A percentile compares a stretch with the other conserved stretches of the same genome.
These are phyloP conservation scores for Cyanidioschyzon merolae DNA, from an alignment of 23 red algal species.

Conservation along the genomic window DNA sequence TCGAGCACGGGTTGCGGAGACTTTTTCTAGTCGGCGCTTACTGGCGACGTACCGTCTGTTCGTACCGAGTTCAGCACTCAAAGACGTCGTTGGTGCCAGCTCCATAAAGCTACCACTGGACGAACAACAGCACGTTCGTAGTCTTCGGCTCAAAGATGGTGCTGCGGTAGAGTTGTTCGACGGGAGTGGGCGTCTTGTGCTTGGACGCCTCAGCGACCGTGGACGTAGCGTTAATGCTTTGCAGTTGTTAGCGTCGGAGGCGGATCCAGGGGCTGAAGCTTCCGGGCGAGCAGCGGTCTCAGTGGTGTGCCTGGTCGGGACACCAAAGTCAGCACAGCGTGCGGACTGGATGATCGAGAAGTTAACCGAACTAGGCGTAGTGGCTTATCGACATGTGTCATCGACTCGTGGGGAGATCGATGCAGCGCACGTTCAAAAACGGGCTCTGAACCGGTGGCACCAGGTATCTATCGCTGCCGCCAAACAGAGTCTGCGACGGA, in stretches of 20 bases:
- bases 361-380: slow-evolving; percentile 56
- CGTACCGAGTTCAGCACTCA: background rate
- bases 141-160: background rate
- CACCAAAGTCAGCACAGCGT: slow-evolving; percentile 27
- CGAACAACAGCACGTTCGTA: slow-evolving; percentile 13
- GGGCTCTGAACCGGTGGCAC: slow-evolving; percentile 32
- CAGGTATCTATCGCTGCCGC: slow-evolving; percentile 49
- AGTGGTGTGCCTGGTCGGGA: slow-evolving; percentile 16
- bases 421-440: background rate
- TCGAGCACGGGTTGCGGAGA: too few species aligned
- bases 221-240: background rate
- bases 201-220: background rate
- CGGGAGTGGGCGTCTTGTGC: background rate
- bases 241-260: background rate
- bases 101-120: background rate
- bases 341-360: slow-evolving; percentile 84
- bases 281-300: background rate
- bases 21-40: too few species aligned
- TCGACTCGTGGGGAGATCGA: slow-evolving; percentile 19
- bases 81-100: background rate
- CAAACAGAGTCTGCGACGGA: slow-evolving; percentile 55
- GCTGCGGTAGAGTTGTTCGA: background rate
- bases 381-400: slow-evolving; percentile 10
- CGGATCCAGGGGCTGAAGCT: background rate
- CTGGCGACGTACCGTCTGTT: background rate